Percentiles rank a stretch among this genome's conserved stretches.
phyloP scores from a whole-genome alignment of 768 basidiomycete species.

The Kwoniella sp. region DNA sequence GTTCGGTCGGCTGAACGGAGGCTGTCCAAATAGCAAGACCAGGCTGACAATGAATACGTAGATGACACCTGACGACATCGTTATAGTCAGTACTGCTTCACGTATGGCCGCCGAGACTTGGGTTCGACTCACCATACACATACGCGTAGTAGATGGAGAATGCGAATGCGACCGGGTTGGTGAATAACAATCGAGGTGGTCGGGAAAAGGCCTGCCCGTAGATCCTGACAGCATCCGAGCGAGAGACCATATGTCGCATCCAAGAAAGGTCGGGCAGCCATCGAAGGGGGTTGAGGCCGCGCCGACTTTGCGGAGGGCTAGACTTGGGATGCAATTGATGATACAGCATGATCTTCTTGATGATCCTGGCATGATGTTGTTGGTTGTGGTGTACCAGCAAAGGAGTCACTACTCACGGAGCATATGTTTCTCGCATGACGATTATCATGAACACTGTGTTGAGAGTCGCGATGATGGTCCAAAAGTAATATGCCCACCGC shows the following conservation, averaged over 20 bases:
- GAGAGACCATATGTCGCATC: constrained; percentile 42
- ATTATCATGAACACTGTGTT: constrained; percentile 29
- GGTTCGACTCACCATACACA: constrained; percentile 34
- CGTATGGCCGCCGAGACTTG: not conserved
- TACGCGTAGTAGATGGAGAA: constrained; percentile 44
- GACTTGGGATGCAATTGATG: constrained; percentile 17
- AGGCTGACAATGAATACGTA: constrained; percentile 44
- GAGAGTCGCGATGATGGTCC: constrained; percentile 28
- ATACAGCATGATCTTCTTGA: constrained; percentile 37
- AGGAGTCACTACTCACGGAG: constrained; percentile 29
- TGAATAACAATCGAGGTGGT: constrained; percentile 38
- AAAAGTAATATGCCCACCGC: constrained; percentile 40
- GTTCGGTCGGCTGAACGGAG: constrained; percentile 27
- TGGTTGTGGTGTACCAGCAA: not conserved
- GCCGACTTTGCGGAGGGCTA: not conserved
- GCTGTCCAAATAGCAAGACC: constrained; percentile 32
- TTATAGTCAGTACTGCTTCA: no score
- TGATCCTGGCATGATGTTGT: constrained; percentile 16
- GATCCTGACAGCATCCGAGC: constrained; percentile 23
- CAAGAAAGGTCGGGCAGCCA: constrained; percentile 29
- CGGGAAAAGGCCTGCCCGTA: constrained; percentile 37
- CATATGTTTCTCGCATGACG: constrained; percentile 40
- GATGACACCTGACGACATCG: constrained; percentile 25
- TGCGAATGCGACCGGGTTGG: constrained; percentile 39
- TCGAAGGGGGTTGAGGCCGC: not conserved